phyloP scores from a whole-genome alignment of 805 yeast genomes.

The Candida wancherniae region DNA sequence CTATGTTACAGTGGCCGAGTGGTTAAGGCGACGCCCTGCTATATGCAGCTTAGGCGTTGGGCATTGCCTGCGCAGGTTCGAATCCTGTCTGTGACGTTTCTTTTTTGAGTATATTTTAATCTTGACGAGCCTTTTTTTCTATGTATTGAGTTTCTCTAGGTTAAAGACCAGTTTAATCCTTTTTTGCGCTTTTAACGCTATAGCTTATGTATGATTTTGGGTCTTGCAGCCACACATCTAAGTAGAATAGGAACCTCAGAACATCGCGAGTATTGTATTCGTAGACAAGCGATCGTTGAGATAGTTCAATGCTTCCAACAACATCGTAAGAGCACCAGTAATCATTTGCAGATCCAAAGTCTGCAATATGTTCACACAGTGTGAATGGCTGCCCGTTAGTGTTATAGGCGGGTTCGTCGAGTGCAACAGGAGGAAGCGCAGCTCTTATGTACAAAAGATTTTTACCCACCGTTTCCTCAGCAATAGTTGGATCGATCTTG shows the following conservation, averaged over 20 bases:
- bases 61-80: constrained; percentile 87
- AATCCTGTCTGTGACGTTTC: constrained; percentile 97
- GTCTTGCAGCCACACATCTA: constrained; percentile 23
- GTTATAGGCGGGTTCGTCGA: constrained; percentile 14
- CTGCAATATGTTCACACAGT: constrained; percentile 22
- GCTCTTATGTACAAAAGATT: constrained; percentile 23
- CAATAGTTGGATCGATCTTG: constrained; percentile 9
- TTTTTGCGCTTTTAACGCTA: background rate
- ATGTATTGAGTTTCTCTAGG: too few species aligned
- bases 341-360: constrained; percentile 15
- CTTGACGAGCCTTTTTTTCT: too few species aligned
- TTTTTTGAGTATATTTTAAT: too few species aligned
- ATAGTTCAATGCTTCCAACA: constrained; percentile 22
- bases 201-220: constrained; percentile 1
- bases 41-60: constrained; percentile 42
- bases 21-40: constrained; percentile 95
- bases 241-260: constrained; percentile 14
- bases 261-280: constrained; percentile 13
- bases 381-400: constrained; percentile 23
- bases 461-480: constrained; percentile 4
- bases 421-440: constrained; percentile 23
- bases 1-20: constrained; percentile 84
- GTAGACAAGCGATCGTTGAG: constrained; percentile 17
- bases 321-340: constrained; percentile 34
- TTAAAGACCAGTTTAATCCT: too few species aligned